phyloP scores from a whole-genome alignment of 73 alveolate genomes.

The Uronychia setigera region DNA sequence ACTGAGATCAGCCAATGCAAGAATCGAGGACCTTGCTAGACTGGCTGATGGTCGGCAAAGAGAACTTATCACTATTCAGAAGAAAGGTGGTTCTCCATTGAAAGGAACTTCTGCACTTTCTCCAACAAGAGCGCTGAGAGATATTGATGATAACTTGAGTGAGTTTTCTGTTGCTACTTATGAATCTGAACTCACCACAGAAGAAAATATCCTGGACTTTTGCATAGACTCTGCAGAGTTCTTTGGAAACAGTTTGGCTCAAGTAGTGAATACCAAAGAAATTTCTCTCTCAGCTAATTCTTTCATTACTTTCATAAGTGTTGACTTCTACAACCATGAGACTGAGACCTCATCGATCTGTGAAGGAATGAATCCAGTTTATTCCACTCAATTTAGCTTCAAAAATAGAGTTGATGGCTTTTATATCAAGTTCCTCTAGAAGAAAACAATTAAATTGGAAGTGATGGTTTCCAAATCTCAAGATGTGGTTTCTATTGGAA shows the following conservation, averaged over 20 bases:
- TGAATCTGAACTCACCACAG: conserved; percentile 34
- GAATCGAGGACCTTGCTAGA: conserved; percentile 84
- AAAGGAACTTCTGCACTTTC: not conserved
- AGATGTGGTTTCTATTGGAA: conserved; percentile 58
- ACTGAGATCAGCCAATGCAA: conserved; percentile 75
- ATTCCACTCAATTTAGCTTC: conserved; percentile 76
- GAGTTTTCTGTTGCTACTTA: conserved; percentile 55
- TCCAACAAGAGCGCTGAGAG: conserved; percentile 10
- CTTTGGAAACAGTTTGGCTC: conserved; percentile 27
- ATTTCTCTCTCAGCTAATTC: conserved; percentile 22
- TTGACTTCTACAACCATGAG: conserved; percentile 87
- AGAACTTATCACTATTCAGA: conserved; percentile 59
- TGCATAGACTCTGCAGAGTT: conserved; percentile 43
- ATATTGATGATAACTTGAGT: conserved; percentile 28
- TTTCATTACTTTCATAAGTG: conserved; percentile 67
- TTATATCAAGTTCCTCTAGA: conserved; percentile 68
- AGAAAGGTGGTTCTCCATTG: conserved; percentile 23
- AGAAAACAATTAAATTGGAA: conserved; percentile 61
- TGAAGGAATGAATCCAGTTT: conserved; percentile 80
- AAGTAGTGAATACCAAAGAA: conserved; percentile 43
- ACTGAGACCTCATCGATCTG: conserved; percentile 69
- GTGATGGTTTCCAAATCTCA: conserved; percentile 60
- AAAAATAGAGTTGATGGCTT: conserved; percentile 81
- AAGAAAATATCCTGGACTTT: conserved; percentile 59
- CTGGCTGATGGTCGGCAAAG: conserved; percentile 83